Evolutionary conservation across 306 rosid species (phyloP).

Genomic region (Cicer judaicum): DNA sequence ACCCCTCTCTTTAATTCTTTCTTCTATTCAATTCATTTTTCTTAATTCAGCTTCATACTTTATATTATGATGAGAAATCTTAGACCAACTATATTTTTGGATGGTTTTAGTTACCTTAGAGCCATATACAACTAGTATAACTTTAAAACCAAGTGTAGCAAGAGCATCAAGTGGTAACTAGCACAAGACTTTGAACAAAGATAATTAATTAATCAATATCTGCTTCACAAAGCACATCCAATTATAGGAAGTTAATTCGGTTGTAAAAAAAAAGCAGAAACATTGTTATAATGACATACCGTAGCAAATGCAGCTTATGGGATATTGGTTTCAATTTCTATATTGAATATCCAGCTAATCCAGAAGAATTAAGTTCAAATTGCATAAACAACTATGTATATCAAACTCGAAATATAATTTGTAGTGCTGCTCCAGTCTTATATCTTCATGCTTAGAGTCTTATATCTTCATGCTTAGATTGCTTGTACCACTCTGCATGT

Average conservation of each 20-base stretch:
- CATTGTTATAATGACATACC: constrained; percentile 49
- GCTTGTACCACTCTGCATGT: too few species aligned
- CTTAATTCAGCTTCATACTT: too few species aligned
- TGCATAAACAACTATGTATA: constrained; percentile 41
- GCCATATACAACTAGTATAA: constrained; percentile 14
- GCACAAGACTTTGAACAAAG: not conserved
- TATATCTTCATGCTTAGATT: not conserved
- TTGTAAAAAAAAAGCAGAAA: not conserved
- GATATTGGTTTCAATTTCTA: constrained; percentile 56
- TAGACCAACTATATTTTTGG: too few species aligned
- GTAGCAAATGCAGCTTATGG: constrained; percentile 46
- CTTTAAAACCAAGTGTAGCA: constrained; percentile 17
- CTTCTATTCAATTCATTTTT: too few species aligned
- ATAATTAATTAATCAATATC: constrained; percentile 9
- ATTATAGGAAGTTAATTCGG: not conserved
- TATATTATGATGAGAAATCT: too few species aligned
- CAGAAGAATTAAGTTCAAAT: constrained; percentile 23
- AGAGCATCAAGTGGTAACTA: constrained; percentile 25
- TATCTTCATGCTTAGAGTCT: not conserved
- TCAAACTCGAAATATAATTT: constrained; percentile 30
- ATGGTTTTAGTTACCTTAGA: too few species aligned
- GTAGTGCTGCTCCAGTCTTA: constrained; percentile 16
- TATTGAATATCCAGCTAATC: constrained; percentile 41
- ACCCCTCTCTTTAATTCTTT: too few species aligned
- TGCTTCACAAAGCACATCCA: constrained; percentile 3